phyloP scores from a whole-genome alignment of 208 protist genomes.

The Tritrichomonas foetus region DNA sequence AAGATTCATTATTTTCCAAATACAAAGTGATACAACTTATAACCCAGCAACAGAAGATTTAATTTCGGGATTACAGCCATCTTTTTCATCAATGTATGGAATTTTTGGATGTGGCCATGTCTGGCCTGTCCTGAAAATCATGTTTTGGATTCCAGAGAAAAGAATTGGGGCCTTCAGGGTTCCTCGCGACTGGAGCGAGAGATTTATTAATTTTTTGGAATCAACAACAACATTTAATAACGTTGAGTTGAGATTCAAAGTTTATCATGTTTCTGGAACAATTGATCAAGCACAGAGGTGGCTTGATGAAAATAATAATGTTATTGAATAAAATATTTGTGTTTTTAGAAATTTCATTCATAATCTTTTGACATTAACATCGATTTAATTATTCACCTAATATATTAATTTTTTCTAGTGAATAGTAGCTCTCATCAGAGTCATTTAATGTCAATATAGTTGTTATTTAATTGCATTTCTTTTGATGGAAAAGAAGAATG shows the following conservation, averaged over 20 bases:
- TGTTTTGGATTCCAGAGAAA: neutral
- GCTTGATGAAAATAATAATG: neutral
- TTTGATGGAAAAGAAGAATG: too few relatives aligned
- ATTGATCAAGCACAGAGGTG: neutral
- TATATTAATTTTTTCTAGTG: too few relatives aligned
- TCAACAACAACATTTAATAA: neutral
- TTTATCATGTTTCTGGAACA: conserved; percentile 9
- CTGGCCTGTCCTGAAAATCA: neutral
- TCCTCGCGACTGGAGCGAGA: neutral
- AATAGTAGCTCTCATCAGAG: too few relatives aligned
- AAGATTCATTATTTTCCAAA: neutral
- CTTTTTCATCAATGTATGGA: neutral
- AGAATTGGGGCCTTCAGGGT: neutral
- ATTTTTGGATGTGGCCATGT: neutral
- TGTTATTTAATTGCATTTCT: too few relatives aligned
- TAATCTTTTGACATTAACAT: too few relatives aligned
- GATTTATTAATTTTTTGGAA: neutral
- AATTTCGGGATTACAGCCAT: neutral
- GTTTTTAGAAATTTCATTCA: too few relatives aligned
- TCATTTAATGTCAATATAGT: too few relatives aligned
- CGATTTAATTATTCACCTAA: too few relatives aligned
- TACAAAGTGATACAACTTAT: neutral
- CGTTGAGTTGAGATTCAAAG: neutral
- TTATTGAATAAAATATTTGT: neutral
- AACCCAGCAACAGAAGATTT: neutral